These are phyloP conservation scores for Hypoxylon sp. DNA, from an alignment of 2,329 filamentous ascomycete genomes.

Conservation along the genomic window DNA sequence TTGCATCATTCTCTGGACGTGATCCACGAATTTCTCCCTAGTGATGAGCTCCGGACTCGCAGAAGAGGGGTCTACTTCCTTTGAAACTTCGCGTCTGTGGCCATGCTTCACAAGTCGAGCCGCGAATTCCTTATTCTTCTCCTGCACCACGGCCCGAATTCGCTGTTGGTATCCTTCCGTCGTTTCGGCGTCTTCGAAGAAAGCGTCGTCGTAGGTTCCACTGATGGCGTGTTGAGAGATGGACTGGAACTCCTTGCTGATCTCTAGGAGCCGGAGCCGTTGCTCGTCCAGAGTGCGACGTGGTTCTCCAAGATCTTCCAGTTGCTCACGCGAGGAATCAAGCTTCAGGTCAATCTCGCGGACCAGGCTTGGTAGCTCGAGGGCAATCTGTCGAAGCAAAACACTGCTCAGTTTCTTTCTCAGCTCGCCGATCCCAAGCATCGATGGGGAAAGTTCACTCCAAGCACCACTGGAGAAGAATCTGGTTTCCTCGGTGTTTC, in stretches of 20 bases:
- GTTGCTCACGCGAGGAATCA: conserved; percentile 44
- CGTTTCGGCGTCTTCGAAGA: conserved; percentile 55
- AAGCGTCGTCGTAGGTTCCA: conserved; percentile 60
- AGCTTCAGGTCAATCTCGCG: conserved; percentile 53
- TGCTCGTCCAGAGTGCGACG: conserved; percentile 58
- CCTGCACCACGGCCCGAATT: conserved; percentile 63
- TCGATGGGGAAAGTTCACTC: conserved; percentile 45
- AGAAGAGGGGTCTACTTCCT: not conserved
- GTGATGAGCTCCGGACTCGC: conserved; percentile 33
- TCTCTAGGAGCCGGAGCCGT: conserved; percentile 54
- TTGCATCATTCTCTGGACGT: conserved; percentile 51
- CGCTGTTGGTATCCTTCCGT: conserved; percentile 51
- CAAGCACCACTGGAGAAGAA: conserved; percentile 57
- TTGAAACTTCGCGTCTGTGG: conserved; percentile 46
- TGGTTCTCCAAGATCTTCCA: conserved; percentile 59
- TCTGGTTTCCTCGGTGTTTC: conserved; percentile 51
- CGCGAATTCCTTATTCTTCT: conserved; percentile 57
- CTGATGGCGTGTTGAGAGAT: conserved; percentile 57
- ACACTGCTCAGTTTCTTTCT: conserved; percentile 60
- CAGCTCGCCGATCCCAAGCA: conserved; percentile 59
- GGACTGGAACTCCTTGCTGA: conserved; percentile 55
- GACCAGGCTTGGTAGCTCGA: conserved; percentile 56
- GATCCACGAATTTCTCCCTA: conserved; percentile 50
- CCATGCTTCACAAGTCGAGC: conserved; percentile 53
- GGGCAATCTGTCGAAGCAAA: conserved; percentile 56